These are phyloP conservation scores for Coemansia sp. DNA, from an alignment of 192 early-diverging fungal species.

Conservation along the genomic window DNA sequence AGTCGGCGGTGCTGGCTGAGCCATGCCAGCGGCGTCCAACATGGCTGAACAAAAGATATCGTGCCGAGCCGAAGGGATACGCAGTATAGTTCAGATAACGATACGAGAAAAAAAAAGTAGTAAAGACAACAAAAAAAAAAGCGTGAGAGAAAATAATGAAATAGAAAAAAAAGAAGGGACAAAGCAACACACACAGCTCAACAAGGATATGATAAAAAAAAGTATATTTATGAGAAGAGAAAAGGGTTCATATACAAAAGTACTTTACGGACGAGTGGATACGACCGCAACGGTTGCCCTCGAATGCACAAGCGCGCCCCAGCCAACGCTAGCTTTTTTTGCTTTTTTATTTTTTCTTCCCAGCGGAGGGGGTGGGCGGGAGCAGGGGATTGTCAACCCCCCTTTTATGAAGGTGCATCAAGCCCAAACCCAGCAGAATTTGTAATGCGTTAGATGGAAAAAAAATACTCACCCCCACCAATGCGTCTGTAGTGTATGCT, in stretches of 20 bases:
- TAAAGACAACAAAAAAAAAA: not conserved
- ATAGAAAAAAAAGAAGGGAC: not conserved
- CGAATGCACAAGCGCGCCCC: not conserved
- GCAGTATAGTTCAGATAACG: constrained; percentile 3
- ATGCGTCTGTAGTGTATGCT: not conserved
- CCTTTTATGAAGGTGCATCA: not conserved
- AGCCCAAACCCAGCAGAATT: not conserved
- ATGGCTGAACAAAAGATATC: constrained; percentile 4
- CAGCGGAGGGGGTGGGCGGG: not conserved
- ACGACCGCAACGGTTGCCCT: not conserved
- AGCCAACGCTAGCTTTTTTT: not conserved
- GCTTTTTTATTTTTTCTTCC: not conserved
- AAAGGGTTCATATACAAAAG: not conserved
- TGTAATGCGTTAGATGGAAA: not conserved
- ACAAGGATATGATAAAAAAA: not conserved
- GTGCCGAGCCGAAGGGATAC: not conserved
- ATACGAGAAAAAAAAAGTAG: too few relatives aligned
- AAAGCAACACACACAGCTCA: not conserved
- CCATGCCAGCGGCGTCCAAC: constrained; percentile 3
- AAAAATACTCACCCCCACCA: not conserved
- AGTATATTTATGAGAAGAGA: not conserved
- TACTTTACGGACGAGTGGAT: not conserved
- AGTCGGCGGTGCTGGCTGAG: constrained; percentile 14
- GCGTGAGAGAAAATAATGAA: not conserved
- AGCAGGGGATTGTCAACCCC: not conserved